phyloP scores from a whole-genome alignment of 2,329 filamentous ascomycete species.

The Clarireedia paspali region DNA sequence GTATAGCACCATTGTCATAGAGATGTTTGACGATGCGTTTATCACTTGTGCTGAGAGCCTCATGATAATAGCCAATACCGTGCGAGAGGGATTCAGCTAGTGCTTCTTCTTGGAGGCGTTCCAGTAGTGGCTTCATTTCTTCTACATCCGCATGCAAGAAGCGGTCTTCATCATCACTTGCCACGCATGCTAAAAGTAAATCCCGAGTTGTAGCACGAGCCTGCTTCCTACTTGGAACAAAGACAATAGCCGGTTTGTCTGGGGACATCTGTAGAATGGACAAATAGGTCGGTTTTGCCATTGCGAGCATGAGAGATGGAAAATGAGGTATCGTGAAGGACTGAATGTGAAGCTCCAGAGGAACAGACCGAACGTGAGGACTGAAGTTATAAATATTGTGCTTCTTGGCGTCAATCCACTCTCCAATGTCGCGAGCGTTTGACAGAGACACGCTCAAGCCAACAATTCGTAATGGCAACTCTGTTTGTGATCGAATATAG shows the following conservation, averaged over 20 bases:
- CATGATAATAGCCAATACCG: constrained; percentile 95
- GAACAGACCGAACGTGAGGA: constrained; percentile 79
- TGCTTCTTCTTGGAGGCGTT: constrained; percentile 76
- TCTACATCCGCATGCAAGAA: constrained; percentile 82
- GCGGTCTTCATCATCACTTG: constrained; percentile 86
- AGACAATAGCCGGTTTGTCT: constrained; percentile 83
- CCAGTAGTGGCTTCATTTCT: constrained; percentile 74
- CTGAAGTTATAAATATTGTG: constrained; percentile 99
- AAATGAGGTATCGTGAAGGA: constrained; percentile 95
- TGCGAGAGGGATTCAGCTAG: constrained; percentile 85
- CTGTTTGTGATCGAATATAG: constrained; percentile 83
- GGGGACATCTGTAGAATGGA: constrained; percentile 82
- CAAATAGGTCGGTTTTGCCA: constrained; percentile 90
- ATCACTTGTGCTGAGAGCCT: constrained; percentile 80
- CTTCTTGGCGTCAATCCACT: constrained; percentile 97
- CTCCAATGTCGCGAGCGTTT: constrained; percentile 88
- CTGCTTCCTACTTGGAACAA: constrained; percentile 91
- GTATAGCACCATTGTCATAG: constrained; percentile 66
- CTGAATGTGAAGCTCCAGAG: constrained; percentile 89
- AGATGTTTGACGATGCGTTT: constrained; percentile 91
- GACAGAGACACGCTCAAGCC: constrained; percentile 87
- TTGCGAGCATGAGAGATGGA: constrained; percentile 95
- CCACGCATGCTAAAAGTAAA: constrained; percentile 76
- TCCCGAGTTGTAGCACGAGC: constrained; percentile 81
- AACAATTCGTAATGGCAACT: constrained; percentile 77